These are phyloP conservation scores for Sporothrix variecibatus DNA, from an alignment of 2,329 filamentous ascomycete species.

Conservation along the genomic window DNA sequence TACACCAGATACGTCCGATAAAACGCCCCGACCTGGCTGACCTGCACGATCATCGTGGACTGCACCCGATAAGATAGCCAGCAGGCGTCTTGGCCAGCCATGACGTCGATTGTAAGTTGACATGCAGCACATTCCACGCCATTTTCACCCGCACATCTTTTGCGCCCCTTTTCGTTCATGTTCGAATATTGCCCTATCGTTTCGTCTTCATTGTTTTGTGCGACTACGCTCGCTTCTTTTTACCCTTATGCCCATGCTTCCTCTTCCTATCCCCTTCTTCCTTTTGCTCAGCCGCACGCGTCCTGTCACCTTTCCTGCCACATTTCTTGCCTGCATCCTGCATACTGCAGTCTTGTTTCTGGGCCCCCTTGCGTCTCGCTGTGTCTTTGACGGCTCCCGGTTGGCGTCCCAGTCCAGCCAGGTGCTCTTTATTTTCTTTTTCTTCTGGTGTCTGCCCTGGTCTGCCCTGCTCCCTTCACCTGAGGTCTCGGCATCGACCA, in stretches of 20 bases:
- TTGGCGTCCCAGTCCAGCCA: background rate
- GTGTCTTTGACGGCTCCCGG: background rate
- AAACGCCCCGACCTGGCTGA: conserved; percentile 14
- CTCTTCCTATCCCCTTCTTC: background rate
- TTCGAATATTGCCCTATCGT: background rate
- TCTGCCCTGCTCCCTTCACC: background rate
- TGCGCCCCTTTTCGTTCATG: background rate
- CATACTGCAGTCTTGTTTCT: background rate
- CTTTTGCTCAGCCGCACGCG: conserved; percentile 12
- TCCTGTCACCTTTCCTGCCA: background rate
- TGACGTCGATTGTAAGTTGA: conserved; percentile 41
- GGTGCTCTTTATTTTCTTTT: background rate
- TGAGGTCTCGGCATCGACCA: background rate
- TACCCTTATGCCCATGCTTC: background rate
- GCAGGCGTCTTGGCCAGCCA: conserved; percentile 31
- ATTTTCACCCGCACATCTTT: conserved; percentile 10
- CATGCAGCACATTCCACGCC: background rate
- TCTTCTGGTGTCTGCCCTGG: background rate
- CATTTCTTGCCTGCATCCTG: conserved; percentile 5
- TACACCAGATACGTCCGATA: background rate
- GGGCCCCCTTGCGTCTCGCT: background rate
- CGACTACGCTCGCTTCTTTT: background rate
- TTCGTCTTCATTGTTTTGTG: conserved; percentile 14
- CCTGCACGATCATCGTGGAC: conserved; percentile 16
- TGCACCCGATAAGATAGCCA: conserved; percentile 30